A percentile compares a stretch with the other conserved stretches of the same genome.
phyloP scores from a whole-genome alignment of 2,329 filamentous ascomycete species.

The Scytalidium lignicola region DNA sequence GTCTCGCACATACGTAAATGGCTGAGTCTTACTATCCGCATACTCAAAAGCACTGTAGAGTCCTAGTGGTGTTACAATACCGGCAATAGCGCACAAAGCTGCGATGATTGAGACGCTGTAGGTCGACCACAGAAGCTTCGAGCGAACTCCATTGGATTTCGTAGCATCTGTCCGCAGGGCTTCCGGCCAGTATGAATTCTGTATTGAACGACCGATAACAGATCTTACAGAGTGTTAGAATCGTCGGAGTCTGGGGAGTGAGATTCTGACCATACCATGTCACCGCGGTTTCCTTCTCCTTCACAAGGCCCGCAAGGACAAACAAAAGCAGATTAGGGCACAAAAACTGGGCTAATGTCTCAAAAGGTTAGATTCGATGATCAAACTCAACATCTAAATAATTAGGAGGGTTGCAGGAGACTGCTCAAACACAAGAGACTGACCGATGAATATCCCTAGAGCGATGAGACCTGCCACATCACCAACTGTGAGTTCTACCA shows the following conservation, averaged over 20 bases:
- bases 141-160: slow-evolving; percentile 26
- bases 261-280: slow-evolving; percentile 32
- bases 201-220: slow-evolving; percentile 31
- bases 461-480: slow-evolving; percentile 36
- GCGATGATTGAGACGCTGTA: slow-evolving; percentile 24
- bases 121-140: slow-evolving; percentile 19
- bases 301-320: slow-evolving; percentile 31
- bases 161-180: slow-evolving; percentile 35
- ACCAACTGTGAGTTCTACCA: slow-evolving; percentile 28
- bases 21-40: slow-evolving; percentile 6
- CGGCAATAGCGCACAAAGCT: slow-evolving; percentile 32
- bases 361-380: background rate
- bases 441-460: slow-evolving; percentile 28
- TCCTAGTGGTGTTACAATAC: slow-evolving; percentile 42
- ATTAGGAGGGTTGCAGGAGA: background rate
- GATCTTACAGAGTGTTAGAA: slow-evolving; percentile 25
- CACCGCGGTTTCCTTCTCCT: slow-evolving; percentile 31
- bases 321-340: slow-evolving; percentile 31
- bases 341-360: slow-evolving; percentile 31
- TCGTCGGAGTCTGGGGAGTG: slow-evolving; percentile 1
- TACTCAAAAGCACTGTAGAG: slow-evolving; percentile 35
- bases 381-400: no score
- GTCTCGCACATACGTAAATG: slow-evolving; percentile 35
- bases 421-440: background rate
- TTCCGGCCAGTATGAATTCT: slow-evolving; percentile 37